These are phyloP conservation scores for Botrytis cinerea DNA, from an alignment of 2,329 filamentous ascomycete species.

Conservation along the genomic window DNA sequence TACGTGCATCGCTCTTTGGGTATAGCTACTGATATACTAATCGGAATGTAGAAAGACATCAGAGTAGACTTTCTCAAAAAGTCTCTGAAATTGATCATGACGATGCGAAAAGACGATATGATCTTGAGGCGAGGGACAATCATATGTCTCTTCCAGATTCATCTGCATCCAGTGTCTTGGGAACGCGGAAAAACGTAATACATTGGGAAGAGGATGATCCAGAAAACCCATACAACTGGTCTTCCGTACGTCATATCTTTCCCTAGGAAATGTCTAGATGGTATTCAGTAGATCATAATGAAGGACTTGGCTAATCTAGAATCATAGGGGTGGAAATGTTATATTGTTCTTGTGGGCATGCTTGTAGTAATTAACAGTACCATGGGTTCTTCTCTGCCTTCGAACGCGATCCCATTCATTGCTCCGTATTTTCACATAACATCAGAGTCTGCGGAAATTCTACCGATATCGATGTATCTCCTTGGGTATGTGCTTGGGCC, in stretches of 20 bases:
- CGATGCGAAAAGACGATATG: constrained; percentile 47
- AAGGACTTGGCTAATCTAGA: constrained; percentile 8
- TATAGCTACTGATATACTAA: background rate
- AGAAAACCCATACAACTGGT: constrained; percentile 41
- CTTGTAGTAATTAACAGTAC: constrained; percentile 67
- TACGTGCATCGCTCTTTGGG: background rate
- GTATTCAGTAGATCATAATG: background rate
- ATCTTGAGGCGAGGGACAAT: constrained; percentile 47
- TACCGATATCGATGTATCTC: constrained; percentile 65
- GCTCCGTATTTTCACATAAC: constrained; percentile 58
- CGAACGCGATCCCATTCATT: constrained; percentile 62
- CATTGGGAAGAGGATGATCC: constrained; percentile 38
- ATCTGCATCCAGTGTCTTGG: constrained; percentile 29
- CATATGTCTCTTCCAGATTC: constrained; percentile 37
- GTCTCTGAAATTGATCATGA: constrained; percentile 43
- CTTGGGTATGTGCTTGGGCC: constrained; percentile 61
- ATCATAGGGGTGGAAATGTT: constrained; percentile 54
- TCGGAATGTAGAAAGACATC: constrained; percentile 9
- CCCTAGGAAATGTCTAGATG: background rate
- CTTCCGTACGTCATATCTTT: constrained; percentile 29
- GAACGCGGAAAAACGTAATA: constrained; percentile 33
- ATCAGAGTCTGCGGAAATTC: constrained; percentile 43
- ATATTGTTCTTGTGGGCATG: constrained; percentile 57
- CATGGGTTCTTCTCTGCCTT: constrained; percentile 64
- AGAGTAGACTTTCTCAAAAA: constrained; percentile 30